Base-by-base conservation (phyloP, 345 rosid species). In the Euphorbia tirucalli region DNA sequence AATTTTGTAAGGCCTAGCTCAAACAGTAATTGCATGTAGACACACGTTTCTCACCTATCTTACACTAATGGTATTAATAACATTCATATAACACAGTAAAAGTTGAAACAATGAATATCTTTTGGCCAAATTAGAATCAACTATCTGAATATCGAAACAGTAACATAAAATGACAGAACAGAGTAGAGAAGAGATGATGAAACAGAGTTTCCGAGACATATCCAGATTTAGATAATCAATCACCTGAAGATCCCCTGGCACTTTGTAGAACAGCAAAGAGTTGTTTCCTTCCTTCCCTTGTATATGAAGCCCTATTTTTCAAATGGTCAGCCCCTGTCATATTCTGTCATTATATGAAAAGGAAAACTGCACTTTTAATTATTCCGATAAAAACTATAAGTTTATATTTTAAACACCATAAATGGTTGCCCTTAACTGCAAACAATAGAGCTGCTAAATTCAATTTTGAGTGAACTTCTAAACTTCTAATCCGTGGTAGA, bases 211-310 rank as follows among this genome's bases (percentile, higher is more conserved):
- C 65, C 59, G 37, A 65, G 30, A 30, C 21, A 60, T n/a, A n/a
- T 74, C 67, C 43, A 67, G 27, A 57, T 3, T 64, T n/a, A 64
- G 27, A 56, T 15, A 64, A 49, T 27, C 37, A 64, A 63, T 81
- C 77, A 95, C 99, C 99, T 88, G 99, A 90, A 68, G 98, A 95
- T 59, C 97, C 97, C 83, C 93, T 89, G 48, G 98, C 98, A 89
- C 93, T 92, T 83, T 95, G 99, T 82, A 95, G 79, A 80, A 95
- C 96, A 62, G 98, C 88, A 85, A 95, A 95, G 35, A 95, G 99
- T 73, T 90, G 99, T 72, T 93, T 95, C 84, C 99, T 89, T 76
- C 97, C 99, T 80, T 89, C 99, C 80, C 94, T 87, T 44, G 97
- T 87, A 82, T 87, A 86, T 75, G 97, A 79, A 63, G 97, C 90